Percentiles rank a stretch among this genome's conserved stretches.
Evolutionary conservation across 2,329 filamentous ascomycete species (phyloP).

Genomic region (Diaporthe nobilis): DNA sequence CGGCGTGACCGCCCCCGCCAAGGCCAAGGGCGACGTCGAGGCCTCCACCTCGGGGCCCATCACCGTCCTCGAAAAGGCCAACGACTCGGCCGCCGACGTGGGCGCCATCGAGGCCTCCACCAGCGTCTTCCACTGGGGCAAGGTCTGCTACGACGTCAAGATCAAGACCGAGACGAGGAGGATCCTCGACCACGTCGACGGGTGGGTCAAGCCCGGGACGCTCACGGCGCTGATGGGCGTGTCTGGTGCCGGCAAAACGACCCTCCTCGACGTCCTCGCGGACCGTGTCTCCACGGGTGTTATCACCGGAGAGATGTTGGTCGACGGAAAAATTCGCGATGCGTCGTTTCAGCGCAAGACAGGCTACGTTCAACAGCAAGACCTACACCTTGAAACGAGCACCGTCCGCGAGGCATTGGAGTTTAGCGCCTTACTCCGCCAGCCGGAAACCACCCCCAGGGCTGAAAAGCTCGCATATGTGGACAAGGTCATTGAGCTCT

Average conservation of each 20-base stretch:
- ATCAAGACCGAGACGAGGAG: conserved; percentile 41
- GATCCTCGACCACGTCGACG: conserved; percentile 41
- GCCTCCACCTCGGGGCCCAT: conserved; percentile 63
- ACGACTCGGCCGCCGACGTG: conserved; percentile 53
- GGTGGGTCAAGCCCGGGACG: conserved; percentile 43
- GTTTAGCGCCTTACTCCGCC: conserved; percentile 75
- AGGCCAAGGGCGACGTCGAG: conserved; percentile 74
- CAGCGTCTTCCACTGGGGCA: conserved; percentile 42
- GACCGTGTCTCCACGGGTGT: conserved; percentile 80
- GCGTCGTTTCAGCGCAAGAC: conserved; percentile 78
- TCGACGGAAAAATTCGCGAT: conserved; percentile 74
- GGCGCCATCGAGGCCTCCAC: conserved; percentile 38
- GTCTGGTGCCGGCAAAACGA: conserved; percentile 80
- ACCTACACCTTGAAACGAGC: conserved; percentile 74
- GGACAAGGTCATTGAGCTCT: conserved; percentile 75
- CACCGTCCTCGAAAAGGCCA: conserved; percentile 59
- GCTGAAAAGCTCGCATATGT: conserved; percentile 76
- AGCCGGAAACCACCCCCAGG: conserved; percentile 68
- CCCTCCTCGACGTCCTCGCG: conserved; percentile 77
- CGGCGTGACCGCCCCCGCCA: conserved; percentile 71
- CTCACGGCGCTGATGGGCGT: conserved; percentile 59
- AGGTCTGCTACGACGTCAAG: conserved; percentile 42
- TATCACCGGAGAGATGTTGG: conserved; percentile 77
- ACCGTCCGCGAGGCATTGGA: conserved; percentile 76
- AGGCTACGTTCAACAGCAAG: conserved; percentile 78